phyloP scores from a whole-genome alignment of 441 rosid genomes.

The Viola pubescens region DNA sequence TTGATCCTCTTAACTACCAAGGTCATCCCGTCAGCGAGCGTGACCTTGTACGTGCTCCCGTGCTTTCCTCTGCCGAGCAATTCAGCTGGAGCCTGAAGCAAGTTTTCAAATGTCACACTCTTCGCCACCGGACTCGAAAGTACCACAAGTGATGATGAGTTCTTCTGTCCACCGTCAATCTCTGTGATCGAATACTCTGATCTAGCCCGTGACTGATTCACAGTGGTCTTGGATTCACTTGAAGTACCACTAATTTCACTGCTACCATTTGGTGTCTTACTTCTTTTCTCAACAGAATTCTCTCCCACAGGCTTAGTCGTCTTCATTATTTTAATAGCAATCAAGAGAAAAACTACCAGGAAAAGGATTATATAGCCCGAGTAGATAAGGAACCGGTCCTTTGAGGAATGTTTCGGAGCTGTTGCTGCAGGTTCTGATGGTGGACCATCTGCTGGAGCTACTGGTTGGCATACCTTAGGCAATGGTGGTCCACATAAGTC shows the following conservation, averaged over 20 bases:
- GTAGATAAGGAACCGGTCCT: conserved; percentile 28
- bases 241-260: conserved; percentile 17
- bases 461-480: conserved; percentile 29
- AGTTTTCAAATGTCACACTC: conserved; percentile 41
- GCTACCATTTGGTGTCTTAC: conserved; percentile 8
- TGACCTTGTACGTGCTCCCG: conserved; percentile 53
- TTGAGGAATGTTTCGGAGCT: conserved; percentile 15
- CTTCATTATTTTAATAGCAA: conserved; percentile 19
- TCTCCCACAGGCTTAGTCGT: conserved; percentile 21
- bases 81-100: conserved; percentile 58
- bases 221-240: conserved; percentile 20
- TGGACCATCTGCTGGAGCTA: conserved; percentile 13
- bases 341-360: conserved; percentile 22
- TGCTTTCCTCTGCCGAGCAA: conserved; percentile 51
- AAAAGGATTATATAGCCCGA: conserved; percentile 40
- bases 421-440: conserved; percentile 11
- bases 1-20: conserved; percentile 52
- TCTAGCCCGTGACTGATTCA: conserved; percentile 3
- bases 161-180: conserved; percentile 24
- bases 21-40: conserved; percentile 24
- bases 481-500: conserved; percentile 38
- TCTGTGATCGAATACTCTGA: conserved; percentile 48
- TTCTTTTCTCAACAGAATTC: conserved; percentile 2
- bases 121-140: conserved; percentile 31
- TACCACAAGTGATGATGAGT: conserved; percentile 32